Conservation (phyloP, 78 protist species). For the Protostelium mycophagum region DNA sequence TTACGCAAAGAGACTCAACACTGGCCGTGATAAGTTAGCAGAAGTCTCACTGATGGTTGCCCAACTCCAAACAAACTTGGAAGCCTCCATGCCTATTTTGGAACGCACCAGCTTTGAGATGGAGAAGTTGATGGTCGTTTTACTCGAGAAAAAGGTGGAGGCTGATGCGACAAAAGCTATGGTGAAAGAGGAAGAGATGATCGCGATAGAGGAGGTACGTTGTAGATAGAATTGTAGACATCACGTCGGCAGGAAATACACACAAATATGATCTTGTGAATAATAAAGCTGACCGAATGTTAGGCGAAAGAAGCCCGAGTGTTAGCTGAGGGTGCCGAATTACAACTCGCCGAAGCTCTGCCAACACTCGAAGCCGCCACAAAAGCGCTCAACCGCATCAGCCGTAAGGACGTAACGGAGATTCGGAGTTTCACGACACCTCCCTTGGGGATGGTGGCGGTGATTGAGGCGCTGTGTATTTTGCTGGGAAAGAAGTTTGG, state of each 20-base stretch:
- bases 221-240: no score
- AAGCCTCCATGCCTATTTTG: background rate
- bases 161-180: background rate
- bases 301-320: conserved; percentile 1
- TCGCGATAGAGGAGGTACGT: background rate
- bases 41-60: background rate
- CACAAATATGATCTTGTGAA: no score
- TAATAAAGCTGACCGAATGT: no score
- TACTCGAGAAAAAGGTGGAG: background rate
- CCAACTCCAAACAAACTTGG: background rate
- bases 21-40: background rate
- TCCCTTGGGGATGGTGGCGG: conserved; percentile 67
- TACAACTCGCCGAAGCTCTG: conserved; percentile 70
- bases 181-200: background rate
- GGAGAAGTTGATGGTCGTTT: background rate
- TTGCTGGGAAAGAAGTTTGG: conserved; percentile 25
- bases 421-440: conserved; percentile 71
- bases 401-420: conserved; percentile 45
- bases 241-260: no score
- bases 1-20: background rate
- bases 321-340: conserved; percentile 23
- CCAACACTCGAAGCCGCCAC: conserved; percentile 69
- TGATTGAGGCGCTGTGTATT: conserved; percentile 81
- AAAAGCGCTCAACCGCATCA: conserved; percentile 56
- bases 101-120: background rate